phyloP scores from a whole-genome alignment of 2,329 filamentous ascomycete genomes.

The Eutypa lata region DNA sequence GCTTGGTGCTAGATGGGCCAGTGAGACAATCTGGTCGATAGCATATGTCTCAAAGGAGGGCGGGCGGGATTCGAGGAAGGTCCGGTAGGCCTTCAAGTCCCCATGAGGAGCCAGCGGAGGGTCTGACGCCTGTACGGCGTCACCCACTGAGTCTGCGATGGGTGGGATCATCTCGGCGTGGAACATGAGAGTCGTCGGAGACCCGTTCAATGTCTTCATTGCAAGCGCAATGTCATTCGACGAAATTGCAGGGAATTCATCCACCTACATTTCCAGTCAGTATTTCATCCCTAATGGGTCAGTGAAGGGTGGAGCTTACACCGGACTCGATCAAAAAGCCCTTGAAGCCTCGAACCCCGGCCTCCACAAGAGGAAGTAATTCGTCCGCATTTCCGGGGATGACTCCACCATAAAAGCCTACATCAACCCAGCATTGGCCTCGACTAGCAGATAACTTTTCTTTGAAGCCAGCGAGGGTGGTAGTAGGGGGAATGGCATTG shows the following conservation, averaged over 20 bases:
- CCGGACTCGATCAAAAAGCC: constrained; percentile 96
- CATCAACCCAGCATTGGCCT: constrained; percentile 95
- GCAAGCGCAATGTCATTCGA: constrained; percentile 73
- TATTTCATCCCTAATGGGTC: not conserved
- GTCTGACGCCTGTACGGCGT: constrained; percentile 67
- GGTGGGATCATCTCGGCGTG: constrained; percentile 98
- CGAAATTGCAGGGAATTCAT: constrained; percentile 93
- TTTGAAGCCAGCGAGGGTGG: constrained; percentile 75
- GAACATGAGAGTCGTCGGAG: constrained; percentile 94
- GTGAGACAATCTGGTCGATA: constrained; percentile 78
- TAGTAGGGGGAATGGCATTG: constrained; percentile 95
- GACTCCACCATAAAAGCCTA: constrained; percentile 96
- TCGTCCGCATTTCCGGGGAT: constrained; percentile 84
- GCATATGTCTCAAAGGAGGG: constrained; percentile 89
- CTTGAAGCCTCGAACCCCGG: constrained; percentile 92
- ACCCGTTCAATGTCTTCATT: constrained; percentile 75
- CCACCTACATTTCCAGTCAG: constrained; percentile 56
- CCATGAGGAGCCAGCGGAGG: constrained; percentile 70
- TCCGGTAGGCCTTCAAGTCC: constrained; percentile 74
- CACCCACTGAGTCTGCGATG: constrained; percentile 73
- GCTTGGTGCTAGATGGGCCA: constrained; percentile 75
- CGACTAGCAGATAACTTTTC: constrained; percentile 82
- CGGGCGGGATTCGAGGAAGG: constrained; percentile 88
- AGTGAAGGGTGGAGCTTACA: constrained; percentile 51
- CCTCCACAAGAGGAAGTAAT: constrained; percentile 75